These are phyloP conservation scores for Hymenoscyphus albidus DNA, from an alignment of 2,329 filamentous ascomycete genomes.

Conservation along the genomic window DNA sequence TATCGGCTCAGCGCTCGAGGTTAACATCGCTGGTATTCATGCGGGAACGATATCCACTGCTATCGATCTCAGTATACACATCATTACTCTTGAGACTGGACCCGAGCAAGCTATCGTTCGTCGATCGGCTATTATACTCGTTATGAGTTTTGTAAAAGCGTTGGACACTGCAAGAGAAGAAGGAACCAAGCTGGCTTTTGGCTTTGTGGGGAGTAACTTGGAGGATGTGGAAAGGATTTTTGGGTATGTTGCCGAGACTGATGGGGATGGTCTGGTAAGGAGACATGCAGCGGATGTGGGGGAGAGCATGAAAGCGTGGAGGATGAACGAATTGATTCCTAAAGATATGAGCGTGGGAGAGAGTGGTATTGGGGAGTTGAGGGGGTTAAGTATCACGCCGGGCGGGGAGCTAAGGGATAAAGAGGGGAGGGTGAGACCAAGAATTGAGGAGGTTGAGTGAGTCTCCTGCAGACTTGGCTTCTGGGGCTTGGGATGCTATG, in stretches of 20 bases:
- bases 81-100: slow-evolving; percentile 59
- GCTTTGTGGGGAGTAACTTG: slow-evolving; percentile 51
- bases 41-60: slow-evolving; percentile 49
- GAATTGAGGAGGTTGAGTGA: slow-evolving; percentile 61
- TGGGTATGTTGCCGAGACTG: slow-evolving; percentile 59
- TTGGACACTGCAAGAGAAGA: slow-evolving; percentile 51
- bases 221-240: slow-evolving; percentile 60
- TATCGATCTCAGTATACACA: slow-evolving; percentile 59
- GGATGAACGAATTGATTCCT: slow-evolving; percentile 43
- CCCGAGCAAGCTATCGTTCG: slow-evolving; percentile 61
- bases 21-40: slow-evolving; percentile 54
- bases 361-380: slow-evolving; percentile 37
- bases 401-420: slow-evolving; percentile 12
- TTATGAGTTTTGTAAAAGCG: slow-evolving; percentile 59
- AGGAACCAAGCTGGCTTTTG: slow-evolving; percentile 48
- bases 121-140: slow-evolving; percentile 60
- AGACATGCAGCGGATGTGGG: slow-evolving; percentile 64
- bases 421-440: slow-evolving; percentile 34
- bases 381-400: slow-evolving; percentile 43
- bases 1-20: slow-evolving; percentile 56
- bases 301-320: slow-evolving; percentile 62
- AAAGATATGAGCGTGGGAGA: slow-evolving; percentile 10
- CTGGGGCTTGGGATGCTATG: too few species aligned
- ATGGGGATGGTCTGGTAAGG: slow-evolving; percentile 64
- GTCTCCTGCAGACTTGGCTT: neutral